Percentiles rank a stretch among this genome's conserved stretches.
phyloP scores from a whole-genome alignment of 2,329 filamentous ascomycete genomes.

The Aspergillus carbonarius region DNA sequence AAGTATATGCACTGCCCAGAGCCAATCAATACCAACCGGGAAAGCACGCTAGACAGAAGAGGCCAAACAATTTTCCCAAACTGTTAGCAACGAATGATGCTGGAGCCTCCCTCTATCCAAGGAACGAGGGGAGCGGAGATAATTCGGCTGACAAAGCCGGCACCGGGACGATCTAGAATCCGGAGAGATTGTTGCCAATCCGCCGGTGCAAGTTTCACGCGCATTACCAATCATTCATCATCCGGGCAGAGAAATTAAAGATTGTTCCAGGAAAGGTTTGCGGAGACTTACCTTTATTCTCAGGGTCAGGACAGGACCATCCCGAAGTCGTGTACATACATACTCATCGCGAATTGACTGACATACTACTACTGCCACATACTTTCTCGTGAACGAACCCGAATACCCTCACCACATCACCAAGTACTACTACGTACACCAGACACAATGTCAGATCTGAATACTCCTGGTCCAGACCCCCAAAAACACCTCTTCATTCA shows the following conservation, averaged over 20 bases:
- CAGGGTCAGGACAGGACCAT: neutral
- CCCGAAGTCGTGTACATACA: neutral
- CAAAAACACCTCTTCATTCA: neutral
- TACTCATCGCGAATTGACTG: neutral
- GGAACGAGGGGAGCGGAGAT: neutral
- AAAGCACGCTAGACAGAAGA: too few species aligned
- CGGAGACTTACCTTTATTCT: neutral
- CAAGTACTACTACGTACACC: neutral
- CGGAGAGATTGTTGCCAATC: neutral
- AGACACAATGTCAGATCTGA: neutral
- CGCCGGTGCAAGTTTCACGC: neutral
- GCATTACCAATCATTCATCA: neutral
- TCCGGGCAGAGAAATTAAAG: neutral
- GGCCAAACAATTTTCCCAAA: too few species aligned
- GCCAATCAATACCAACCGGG: too few species aligned
- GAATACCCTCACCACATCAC: neutral
- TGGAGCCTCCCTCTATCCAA: neutral
- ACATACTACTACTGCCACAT: neutral
- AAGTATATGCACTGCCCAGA: neutral
- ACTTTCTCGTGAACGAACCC: neutral
- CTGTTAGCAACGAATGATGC: too few species aligned
- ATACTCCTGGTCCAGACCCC: neutral
- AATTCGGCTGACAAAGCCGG: constrained; percentile 19
- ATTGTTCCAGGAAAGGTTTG: neutral
- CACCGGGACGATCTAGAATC: neutral